Percentiles rank a stretch among this genome's conserved stretches.
Conservation (phyloP, 2,329 filamentous ascomycete species). For the Fusarium stilboides region DNA sequence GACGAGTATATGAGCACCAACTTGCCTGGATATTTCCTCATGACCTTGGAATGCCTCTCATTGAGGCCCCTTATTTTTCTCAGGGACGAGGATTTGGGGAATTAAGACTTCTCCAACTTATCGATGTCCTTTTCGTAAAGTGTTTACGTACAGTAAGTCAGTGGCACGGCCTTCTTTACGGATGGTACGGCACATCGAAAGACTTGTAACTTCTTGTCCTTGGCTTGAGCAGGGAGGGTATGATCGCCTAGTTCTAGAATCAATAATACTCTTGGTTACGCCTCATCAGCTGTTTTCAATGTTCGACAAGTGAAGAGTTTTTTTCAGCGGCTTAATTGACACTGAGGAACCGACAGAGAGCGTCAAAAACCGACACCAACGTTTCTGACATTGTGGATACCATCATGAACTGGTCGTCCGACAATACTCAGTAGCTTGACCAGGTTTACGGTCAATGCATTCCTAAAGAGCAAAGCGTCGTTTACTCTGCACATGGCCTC, state of each 20-base stretch:
- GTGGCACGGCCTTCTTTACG: background rate
- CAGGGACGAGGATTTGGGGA: background rate
- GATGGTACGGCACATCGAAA: constrained; percentile 3
- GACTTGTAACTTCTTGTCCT: background rate
- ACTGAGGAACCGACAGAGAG: constrained; percentile 24
- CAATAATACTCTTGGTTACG: background rate
- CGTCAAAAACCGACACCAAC: constrained; percentile 32
- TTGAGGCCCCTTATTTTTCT: too few species aligned
- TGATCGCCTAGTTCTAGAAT: background rate
- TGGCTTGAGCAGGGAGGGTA: constrained; percentile 7
- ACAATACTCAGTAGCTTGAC: constrained; percentile 24
- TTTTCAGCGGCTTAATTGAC: constrained; percentile 16
- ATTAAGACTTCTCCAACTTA: background rate
- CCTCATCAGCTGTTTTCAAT: constrained; percentile 5
- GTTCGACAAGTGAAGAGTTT: constrained; percentile 27
- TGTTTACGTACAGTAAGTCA: constrained; percentile 2
- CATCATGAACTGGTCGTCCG: constrained; percentile 24
- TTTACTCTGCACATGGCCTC: constrained; percentile 7
- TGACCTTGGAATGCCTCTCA: too few species aligned
- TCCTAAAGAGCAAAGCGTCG: constrained; percentile 35
- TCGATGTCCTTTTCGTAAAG: background rate
- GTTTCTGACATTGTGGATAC: constrained; percentile 36
- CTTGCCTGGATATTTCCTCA: too few species aligned
- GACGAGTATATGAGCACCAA: too few species aligned
- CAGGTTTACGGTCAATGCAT: constrained; percentile 9